Evolutionary conservation across 495 filamentous ascomycete genomes (phyloP).

Genomic region (Lasiosphaeria ovina): DNA sequence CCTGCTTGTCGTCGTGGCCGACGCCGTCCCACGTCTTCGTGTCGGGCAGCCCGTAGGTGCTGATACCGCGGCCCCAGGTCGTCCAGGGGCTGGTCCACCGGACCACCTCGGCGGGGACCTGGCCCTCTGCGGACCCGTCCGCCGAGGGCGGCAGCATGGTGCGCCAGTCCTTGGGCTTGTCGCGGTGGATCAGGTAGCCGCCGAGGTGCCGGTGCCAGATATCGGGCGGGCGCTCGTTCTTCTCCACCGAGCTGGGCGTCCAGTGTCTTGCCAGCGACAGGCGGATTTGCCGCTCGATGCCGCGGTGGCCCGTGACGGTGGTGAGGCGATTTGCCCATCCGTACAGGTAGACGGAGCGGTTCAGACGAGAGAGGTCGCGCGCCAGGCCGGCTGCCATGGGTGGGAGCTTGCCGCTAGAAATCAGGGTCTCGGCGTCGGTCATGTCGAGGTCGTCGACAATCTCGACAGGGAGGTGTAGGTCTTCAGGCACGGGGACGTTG

Average conservation of each 20-base stretch:
- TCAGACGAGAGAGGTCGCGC: slow-evolving; percentile 26
- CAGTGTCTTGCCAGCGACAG: slow-evolving; percentile 29
- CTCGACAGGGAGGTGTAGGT: slow-evolving; percentile 27
- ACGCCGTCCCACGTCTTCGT: slow-evolving; percentile 36
- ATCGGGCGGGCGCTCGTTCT: slow-evolving; percentile 26
- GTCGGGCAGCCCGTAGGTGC: slow-evolving; percentile 33
- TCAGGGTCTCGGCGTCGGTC: slow-evolving; percentile 15
- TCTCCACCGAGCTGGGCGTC: slow-evolving; percentile 1
- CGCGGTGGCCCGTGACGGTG: slow-evolving; percentile 32
- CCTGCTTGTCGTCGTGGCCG: slow-evolving; percentile 30
- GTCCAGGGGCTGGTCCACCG: slow-evolving; percentile 35
- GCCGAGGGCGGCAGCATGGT: slow-evolving; percentile 12
- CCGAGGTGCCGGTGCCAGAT: slow-evolving; percentile 32
- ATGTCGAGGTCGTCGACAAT: slow-evolving; percentile 29
- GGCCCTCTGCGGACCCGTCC: not conserved
- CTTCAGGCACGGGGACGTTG: slow-evolving; percentile 24
- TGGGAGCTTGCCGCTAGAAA: slow-evolving; percentile 21
- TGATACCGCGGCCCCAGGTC: slow-evolving; percentile 35
- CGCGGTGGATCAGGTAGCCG: slow-evolving; percentile 32
- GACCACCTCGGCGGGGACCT: slow-evolving; percentile 25
- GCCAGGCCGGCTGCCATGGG: slow-evolving; percentile 29
- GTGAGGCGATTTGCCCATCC: slow-evolving; percentile 29
- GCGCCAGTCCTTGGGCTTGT: slow-evolving; percentile 34
- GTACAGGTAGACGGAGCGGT: slow-evolving; percentile 32
- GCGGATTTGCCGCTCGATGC: slow-evolving; percentile 31